Conservation (phyloP, 75 land plant genomes). For the Chamaecyparis obtusa region DNA sequence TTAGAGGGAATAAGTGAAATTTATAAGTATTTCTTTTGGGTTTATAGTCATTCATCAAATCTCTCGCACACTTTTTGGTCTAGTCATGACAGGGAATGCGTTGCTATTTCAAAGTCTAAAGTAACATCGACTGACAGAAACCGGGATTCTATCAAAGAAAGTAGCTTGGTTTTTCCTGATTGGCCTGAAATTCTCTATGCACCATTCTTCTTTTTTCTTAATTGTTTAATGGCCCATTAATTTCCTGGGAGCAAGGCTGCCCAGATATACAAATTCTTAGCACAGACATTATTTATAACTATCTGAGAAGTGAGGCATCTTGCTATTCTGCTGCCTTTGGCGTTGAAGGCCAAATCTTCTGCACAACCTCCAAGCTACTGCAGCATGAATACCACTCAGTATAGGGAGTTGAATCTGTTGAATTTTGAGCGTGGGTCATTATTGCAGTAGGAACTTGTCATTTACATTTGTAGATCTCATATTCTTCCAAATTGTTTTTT, state of each 20-base stretch:
- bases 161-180: neutral
- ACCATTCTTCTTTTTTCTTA: neutral
- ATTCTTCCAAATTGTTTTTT: neutral
- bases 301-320: neutral
- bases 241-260: neutral
- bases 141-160: neutral
- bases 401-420: neutral
- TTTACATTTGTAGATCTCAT: neutral
- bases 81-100: neutral
- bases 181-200: neutral
- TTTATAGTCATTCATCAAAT: neutral
- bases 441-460: neutral
- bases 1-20: neutral
- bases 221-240: neutral
- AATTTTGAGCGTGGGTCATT: neutral
- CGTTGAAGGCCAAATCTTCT: neutral
- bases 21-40: constrained; percentile 9
- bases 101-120: neutral
- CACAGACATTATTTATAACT: neutral
- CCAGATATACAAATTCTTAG: neutral
- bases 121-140: neutral
- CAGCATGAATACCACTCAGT: neutral
- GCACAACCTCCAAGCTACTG: neutral
- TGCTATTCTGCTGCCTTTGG: neutral
- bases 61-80: neutral